Conservation (phyloP, 1,139 yeast genomes). For the Yamadazyma diospyri region DNA sequence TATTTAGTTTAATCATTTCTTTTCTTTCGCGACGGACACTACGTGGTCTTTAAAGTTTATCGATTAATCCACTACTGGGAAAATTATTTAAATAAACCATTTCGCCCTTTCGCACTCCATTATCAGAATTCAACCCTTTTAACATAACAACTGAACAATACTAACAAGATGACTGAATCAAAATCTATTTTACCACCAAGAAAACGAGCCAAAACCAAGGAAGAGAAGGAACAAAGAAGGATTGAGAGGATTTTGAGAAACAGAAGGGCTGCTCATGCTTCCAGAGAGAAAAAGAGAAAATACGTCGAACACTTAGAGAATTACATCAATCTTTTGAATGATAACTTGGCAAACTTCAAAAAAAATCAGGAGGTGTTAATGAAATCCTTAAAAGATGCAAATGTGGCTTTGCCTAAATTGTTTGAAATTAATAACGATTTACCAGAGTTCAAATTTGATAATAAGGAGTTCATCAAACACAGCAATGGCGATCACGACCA, state of each 20-base stretch:
- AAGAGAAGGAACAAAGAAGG: conserved; percentile 95
- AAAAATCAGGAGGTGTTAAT: conserved; percentile 12
- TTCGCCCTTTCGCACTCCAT: too few relatives aligned
- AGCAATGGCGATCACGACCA: conserved; percentile 1
- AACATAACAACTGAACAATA: not conserved
- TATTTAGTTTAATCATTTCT: too few relatives aligned
- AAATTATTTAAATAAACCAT: too few relatives aligned
- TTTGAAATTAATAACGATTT: conserved; percentile 9
- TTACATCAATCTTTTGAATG: conserved; percentile 51
- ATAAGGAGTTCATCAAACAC: conserved; percentile 5
- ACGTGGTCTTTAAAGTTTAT: too few relatives aligned
- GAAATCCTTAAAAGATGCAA: not conserved
- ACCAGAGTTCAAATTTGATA: conserved; percentile 12
- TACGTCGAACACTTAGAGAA: conserved; percentile 84
- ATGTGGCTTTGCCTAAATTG: conserved; percentile 1
- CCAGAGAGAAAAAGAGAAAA: conserved; percentile 92
- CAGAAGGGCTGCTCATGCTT: conserved; percentile 96
- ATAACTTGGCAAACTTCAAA: conserved; percentile 22
- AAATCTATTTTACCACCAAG: conserved; percentile 77
- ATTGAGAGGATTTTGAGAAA: conserved; percentile 89
- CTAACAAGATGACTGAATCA: conserved; percentile 12
- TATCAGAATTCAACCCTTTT: too few relatives aligned
- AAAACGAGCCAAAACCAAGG: conserved; percentile 92
- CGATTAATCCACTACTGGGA: too few relatives aligned
- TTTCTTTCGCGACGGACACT: too few relatives aligned